These are phyloP conservation scores for Magnaporthales sp. DNA, from an alignment of 2,329 filamentous ascomycete genomes.

Conservation along the genomic window DNA sequence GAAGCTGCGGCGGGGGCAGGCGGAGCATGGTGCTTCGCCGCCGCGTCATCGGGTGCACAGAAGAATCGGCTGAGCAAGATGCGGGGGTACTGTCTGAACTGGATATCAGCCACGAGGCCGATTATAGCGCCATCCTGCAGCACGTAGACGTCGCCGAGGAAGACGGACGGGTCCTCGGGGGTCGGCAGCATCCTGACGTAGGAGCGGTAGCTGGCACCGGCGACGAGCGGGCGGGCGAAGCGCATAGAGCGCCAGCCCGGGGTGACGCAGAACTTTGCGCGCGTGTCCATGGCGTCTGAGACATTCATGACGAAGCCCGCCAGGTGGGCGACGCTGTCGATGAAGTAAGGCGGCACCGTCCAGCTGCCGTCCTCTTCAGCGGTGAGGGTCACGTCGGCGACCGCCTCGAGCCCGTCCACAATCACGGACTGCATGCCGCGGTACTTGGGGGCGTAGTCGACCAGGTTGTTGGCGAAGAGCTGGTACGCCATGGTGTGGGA, in stretches of 20 bases:
- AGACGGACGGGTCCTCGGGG: conserved; percentile 40
- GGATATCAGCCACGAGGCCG: conserved; percentile 44
- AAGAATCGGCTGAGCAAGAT: conserved; percentile 57
- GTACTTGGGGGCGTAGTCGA: conserved; percentile 46
- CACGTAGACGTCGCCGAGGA: conserved; percentile 44
- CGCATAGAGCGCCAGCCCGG: conserved; percentile 49
- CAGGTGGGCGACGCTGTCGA: conserved; percentile 50
- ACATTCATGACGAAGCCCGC: conserved; percentile 54
- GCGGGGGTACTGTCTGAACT: conserved; percentile 59
- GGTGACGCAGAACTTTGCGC: conserved; percentile 47
- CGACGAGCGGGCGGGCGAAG: conserved; percentile 35
- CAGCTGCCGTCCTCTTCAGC: conserved; percentile 37
- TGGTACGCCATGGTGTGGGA: no score
- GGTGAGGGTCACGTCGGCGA: conserved; percentile 34
- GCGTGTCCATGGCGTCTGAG: conserved; percentile 44
- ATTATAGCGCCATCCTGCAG: conserved; percentile 43
- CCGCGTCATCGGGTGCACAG: no score
- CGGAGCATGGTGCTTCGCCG: no score
- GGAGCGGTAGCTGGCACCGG: conserved; percentile 39
- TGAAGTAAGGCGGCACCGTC: conserved; percentile 49
- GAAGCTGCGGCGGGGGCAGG: conserved; percentile 44
- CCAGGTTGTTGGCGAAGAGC: no score
- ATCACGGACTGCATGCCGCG: conserved; percentile 51
- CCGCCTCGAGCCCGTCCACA: conserved; percentile 38
- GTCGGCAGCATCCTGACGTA: conserved; percentile 51